A percentile compares a stretch with the other conserved stretches of the same genome.
Evolutionary conservation across 2,329 filamentous ascomycete genomes (phyloP).

Genomic region (Penicillium sp.): DNA sequence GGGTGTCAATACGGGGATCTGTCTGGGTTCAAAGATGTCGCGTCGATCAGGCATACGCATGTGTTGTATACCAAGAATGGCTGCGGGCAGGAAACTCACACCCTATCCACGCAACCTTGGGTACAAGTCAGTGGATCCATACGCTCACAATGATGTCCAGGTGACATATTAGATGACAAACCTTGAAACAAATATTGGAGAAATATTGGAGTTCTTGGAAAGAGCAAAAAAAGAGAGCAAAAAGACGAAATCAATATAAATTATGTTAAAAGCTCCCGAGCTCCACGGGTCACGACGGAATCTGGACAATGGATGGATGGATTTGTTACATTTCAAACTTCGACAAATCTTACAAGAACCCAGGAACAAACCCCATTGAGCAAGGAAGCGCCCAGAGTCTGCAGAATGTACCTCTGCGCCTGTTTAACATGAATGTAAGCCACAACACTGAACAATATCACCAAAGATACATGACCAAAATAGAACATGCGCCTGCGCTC

Average conservation of each 20-base stretch:
- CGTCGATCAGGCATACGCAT: background rate
- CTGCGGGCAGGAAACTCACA: background rate
- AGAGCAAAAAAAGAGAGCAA: too few species aligned
- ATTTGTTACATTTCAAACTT: background rate
- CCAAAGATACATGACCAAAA: slow-evolving; percentile 56
- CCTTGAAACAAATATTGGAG: too few species aligned
- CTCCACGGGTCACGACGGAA: too few species aligned
- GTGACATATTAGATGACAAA: too few species aligned
- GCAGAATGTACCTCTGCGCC: slow-evolving; percentile 55
- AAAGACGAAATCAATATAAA: too few species aligned
- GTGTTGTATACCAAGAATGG: background rate
- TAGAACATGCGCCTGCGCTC: slow-evolving; percentile 55
- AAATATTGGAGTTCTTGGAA: too few species aligned
- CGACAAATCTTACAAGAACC: background rate
- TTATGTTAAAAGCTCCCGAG: too few species aligned
- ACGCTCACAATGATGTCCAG: too few species aligned
- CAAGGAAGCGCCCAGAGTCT: slow-evolving; percentile 50
- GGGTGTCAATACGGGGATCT: background rate
- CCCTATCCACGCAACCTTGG: too few species aligned
- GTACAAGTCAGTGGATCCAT: too few species aligned
- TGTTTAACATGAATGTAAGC: slow-evolving; percentile 60
- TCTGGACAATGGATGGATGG: too few species aligned
- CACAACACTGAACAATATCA: slow-evolving; percentile 50
- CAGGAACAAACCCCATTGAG: slow-evolving; percentile 43
- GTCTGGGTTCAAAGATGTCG: background rate